Percentiles rank a stretch among this genome's conserved stretches.
These are phyloP conservation scores for thale cress (Arabidopsis thaliana) DNA, from an alignment of 345 rosid species.

Conservation along the genomic window DNA sequence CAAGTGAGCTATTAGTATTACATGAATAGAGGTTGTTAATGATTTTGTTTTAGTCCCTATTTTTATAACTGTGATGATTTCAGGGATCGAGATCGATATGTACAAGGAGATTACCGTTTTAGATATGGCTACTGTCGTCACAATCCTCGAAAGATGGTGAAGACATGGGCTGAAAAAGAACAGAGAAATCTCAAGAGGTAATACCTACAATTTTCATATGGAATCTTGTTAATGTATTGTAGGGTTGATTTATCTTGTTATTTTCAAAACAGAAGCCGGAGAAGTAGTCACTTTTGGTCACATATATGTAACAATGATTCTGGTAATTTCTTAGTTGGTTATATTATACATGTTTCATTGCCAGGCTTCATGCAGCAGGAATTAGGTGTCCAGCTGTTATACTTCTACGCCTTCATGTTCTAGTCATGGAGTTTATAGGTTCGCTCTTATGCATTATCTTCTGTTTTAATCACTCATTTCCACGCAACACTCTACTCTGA, in stretches of 20 bases:
- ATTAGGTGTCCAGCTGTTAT: slow-evolving; percentile 84
- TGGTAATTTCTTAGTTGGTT: slow-evolving; percentile 2
- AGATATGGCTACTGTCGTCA: slow-evolving; percentile 93
- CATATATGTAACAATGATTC: neutral
- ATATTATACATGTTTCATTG: slow-evolving; percentile 29
- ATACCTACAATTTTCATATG: neutral
- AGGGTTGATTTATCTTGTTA: neutral
- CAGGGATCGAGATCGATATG: slow-evolving; percentile 97
- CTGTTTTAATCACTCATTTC: slow-evolving; percentile 1
- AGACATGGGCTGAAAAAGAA: slow-evolving; percentile 99
- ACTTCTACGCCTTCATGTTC: slow-evolving; percentile 84
- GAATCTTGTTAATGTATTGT: neutral
- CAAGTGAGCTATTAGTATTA: slow-evolving; percentile 58
- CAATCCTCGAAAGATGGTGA: slow-evolving; percentile 97
- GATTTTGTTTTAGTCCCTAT: neutral
- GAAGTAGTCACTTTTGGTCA: neutral
- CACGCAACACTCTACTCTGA: neutral
- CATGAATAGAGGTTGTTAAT: neutral
- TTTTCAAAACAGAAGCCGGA: neutral
- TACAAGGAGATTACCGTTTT: slow-evolving; percentile 96
- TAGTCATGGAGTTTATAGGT: slow-evolving; percentile 99
- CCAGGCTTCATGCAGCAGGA: slow-evolving; percentile 90
- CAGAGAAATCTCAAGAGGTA: slow-evolving; percentile 95
- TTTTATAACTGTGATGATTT: slow-evolving; percentile 30
- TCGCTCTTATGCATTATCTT: slow-evolving; percentile 2